Percentiles rank a stretch among this genome's conserved stretches.
These are phyloP conservation scores for Myochromella boudieri DNA, from an alignment of 768 basidiomycete species.

Conservation along the genomic window DNA sequence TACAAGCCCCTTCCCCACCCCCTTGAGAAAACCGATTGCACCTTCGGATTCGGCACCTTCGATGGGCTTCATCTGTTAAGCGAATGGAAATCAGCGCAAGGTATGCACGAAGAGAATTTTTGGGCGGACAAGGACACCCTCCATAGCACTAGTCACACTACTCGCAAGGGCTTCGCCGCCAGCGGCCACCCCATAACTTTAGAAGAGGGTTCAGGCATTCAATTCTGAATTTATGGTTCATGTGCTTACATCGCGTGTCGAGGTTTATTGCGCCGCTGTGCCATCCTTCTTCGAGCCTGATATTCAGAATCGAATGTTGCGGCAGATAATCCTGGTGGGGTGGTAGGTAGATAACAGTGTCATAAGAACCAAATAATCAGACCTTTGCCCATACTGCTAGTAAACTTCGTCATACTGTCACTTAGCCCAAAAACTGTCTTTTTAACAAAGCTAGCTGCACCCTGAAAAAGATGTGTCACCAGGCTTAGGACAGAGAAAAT, in stretches of 20 bases:
- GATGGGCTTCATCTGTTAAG: conserved; percentile 84
- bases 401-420: conserved; percentile 97
- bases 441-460: conserved; percentile 97
- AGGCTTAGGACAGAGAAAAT: neutral
- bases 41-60: conserved; percentile 96
- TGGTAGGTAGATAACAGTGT: neutral
- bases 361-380: neutral
- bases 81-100: neutral
- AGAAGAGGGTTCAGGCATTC: neutral
- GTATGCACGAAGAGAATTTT: too few relatives aligned
- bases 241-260: conserved; percentile 87
- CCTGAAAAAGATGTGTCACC: conserved; percentile 42
- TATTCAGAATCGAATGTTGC: conserved; percentile 97
- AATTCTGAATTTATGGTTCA: neutral
- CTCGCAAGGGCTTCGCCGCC: conserved; percentile 94
- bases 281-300: conserved; percentile 85
- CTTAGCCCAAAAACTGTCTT: conserved; percentile 97
- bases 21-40: conserved; percentile 96
- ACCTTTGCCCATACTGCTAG: conserved; percentile 97
- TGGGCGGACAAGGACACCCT: conserved; percentile 78
- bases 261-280: conserved; percentile 89
- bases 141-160: conserved; percentile 93
- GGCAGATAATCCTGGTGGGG: conserved; percentile 79
- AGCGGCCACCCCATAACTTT: conserved; percentile 91
- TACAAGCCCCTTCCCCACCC: conserved; percentile 93